A percentile compares a stretch with the other conserved stretches of the same genome.
Conservation (phyloP, 805 yeast species). For the Ogataea zsoltii region DNA sequence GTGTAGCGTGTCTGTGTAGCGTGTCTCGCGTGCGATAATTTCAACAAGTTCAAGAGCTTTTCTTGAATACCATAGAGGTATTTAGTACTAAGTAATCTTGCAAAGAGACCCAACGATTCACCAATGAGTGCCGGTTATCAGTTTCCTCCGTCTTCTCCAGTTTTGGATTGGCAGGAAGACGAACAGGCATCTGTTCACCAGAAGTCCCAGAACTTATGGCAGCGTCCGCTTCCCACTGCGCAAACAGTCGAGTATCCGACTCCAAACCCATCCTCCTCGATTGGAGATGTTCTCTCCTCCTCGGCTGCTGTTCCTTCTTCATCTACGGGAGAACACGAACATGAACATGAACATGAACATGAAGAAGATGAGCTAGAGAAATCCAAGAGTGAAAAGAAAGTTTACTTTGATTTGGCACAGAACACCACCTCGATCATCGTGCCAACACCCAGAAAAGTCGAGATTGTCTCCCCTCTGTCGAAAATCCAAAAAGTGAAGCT, state of each 20-base stretch:
- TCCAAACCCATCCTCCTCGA: conserved; percentile 68
- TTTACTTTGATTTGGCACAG: conserved; percentile 15
- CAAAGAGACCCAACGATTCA: neutral
- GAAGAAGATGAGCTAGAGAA: neutral
- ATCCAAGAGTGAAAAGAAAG: conserved; percentile 8
- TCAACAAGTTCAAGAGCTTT: neutral
- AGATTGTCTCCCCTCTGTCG: conserved; percentile 38
- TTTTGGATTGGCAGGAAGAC: conserved; percentile 19
- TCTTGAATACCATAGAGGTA: too few relatives aligned
- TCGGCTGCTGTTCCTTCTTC: conserved; percentile 20
- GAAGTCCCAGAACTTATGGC: neutral
- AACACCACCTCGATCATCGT: conserved; percentile 38
- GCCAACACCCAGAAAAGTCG: neutral
- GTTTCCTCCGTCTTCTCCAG: conserved; percentile 39
- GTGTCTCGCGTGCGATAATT: conserved; percentile 3
- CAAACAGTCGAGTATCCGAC: conserved; percentile 53
- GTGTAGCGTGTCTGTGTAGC: conserved; percentile 7
- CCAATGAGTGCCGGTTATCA: conserved; percentile 12
- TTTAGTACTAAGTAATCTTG: too few relatives aligned
- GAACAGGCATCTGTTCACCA: conserved; percentile 4
- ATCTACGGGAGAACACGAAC: conserved; percentile 10
- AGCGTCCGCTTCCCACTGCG: neutral
- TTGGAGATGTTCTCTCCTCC: conserved; percentile 35
- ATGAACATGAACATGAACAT: conserved; percentile 4
- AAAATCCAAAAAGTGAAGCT: conserved; percentile 42